A percentile compares a stretch with the other conserved stretches of the same genome.
Evolutionary conservation across 2,329 filamentous ascomycete species (phyloP).

Genomic region (Karstenula rhodostoma): DNA sequence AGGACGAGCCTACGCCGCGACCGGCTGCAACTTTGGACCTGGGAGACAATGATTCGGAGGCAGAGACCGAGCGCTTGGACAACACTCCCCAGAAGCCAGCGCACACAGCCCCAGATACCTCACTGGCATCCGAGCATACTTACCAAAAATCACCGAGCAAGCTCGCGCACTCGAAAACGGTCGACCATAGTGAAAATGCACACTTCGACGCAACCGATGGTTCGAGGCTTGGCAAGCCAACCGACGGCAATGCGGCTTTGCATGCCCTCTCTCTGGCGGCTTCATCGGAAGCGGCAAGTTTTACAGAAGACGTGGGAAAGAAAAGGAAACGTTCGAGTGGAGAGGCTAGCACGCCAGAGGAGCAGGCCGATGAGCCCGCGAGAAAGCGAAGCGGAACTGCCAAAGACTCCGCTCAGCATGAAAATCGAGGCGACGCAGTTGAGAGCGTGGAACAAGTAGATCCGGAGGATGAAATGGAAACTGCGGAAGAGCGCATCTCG

Average conservation of each 20-base stretch:
- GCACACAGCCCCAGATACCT: constrained; percentile 44
- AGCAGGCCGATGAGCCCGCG: constrained; percentile 46
- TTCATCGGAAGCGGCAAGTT: constrained; percentile 40
- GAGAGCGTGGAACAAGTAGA: constrained; percentile 40
- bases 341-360: constrained; percentile 49
- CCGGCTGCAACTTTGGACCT: constrained; percentile 33
- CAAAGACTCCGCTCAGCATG: constrained; percentile 35
- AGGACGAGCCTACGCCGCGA: constrained; percentile 45
- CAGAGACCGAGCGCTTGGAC: constrained; percentile 92
- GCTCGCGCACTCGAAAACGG: constrained; percentile 43
- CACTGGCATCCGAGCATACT: constrained; percentile 41
- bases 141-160: constrained; percentile 50
- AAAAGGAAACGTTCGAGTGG: constrained; percentile 57
- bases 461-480: constrained; percentile 62
- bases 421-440: constrained; percentile 39
- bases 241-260: constrained; percentile 34
- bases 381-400: constrained; percentile 46
- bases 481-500: constrained; percentile 47
- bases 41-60: constrained; percentile 77
- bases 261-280: constrained; percentile 44
- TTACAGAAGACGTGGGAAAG: constrained; percentile 39
- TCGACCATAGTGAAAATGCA: constrained; percentile 42
- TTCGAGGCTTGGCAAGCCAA: constrained; percentile 14
- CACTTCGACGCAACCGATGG: constrained; percentile 32
- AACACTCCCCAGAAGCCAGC: constrained; percentile 77